phyloP scores from a whole-genome alignment of 2,329 filamentous ascomycete genomes.

The Thielaviopsis populi region DNA sequence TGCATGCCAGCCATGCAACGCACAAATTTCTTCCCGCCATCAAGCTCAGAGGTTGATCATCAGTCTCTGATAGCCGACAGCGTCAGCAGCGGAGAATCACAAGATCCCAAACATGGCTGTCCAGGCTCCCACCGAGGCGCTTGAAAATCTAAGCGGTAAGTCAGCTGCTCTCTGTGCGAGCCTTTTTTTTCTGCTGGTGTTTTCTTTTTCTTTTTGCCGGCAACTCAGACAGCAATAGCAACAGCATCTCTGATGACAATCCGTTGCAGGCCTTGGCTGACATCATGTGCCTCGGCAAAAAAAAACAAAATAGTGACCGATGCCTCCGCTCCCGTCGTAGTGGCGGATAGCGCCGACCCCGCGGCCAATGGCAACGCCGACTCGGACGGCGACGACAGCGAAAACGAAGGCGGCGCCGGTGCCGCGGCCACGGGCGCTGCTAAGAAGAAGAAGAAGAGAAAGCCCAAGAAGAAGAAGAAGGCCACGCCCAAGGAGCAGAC shows the following conservation, averaged over 20 bases:
- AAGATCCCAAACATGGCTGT: slow-evolving; percentile 19
- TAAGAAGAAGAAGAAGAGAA: slow-evolving; percentile 77
- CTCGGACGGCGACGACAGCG: slow-evolving; percentile 35
- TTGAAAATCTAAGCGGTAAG: slow-evolving; percentile 22
- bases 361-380: slow-evolving; percentile 26
- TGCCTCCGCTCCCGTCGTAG: slow-evolving; percentile 17
- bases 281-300: background rate
- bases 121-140: slow-evolving; percentile 21
- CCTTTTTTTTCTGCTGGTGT: background rate
- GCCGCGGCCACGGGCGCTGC: slow-evolving; percentile 9
- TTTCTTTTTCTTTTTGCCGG: background rate
- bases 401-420: slow-evolving; percentile 1
- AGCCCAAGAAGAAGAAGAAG: slow-evolving; percentile 58
- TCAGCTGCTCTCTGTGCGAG: background rate
- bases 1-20: background rate
- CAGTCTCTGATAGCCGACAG: background rate
- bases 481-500: slow-evolving; percentile 54
- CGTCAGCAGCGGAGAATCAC: background rate
- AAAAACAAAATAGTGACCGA: slow-evolving; percentile 23
- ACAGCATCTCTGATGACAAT: slow-evolving; percentile 13
- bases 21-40: background rate
- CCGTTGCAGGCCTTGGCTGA: background rate
- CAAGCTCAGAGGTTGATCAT: background rate
- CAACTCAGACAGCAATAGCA: background rate
- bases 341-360: slow-evolving; percentile 24